phyloP scores from a whole-genome alignment of 192 early-diverging fungal species.

The Mortierella antarctica region DNA sequence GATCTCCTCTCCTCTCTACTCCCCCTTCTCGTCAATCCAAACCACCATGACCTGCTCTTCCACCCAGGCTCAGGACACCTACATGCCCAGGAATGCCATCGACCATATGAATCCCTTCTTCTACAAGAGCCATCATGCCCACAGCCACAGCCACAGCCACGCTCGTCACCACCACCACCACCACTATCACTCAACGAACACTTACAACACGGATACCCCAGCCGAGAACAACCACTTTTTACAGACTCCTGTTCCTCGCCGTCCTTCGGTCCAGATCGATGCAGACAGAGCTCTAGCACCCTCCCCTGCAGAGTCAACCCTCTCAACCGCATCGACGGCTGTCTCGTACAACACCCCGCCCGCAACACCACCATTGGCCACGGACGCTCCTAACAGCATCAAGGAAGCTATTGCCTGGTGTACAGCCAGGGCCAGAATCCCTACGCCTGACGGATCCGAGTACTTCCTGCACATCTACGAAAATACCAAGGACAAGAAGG shows the following conservation, averaged over 20 bases:
- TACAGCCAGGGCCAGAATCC: constrained; percentile 80
- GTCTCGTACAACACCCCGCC: constrained; percentile 46
- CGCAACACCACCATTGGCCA: constrained; percentile 36
- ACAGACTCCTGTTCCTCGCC: constrained; percentile 36
- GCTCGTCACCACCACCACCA: constrained; percentile 7
- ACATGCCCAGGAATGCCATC: constrained; percentile 40
- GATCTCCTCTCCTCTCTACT: background rate
- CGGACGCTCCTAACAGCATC: background rate
- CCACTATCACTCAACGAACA: constrained; percentile 1
- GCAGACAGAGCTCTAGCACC: background rate
- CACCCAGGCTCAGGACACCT: constrained; percentile 9
- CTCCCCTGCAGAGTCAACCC: background rate
- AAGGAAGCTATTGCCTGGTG: constrained; percentile 41
- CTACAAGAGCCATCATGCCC: constrained; percentile 31
- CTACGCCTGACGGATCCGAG: constrained; percentile 79
- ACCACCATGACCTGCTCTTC: constrained; percentile 21
- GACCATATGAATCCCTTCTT: constrained; percentile 50
- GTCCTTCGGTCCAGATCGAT: constrained; percentile 27
- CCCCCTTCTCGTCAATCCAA: constrained; percentile 8
- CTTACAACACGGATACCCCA: constrained; percentile 4
- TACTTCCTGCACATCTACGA: constrained; percentile 88
- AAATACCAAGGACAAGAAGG: constrained; percentile 86
- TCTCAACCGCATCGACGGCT: background rate
- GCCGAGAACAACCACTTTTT: background rate
- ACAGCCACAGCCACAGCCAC: constrained; percentile 24